These are phyloP conservation scores for Litchi chinensis DNA, from an alignment of 345 rosid species.

Conservation along the genomic window DNA sequence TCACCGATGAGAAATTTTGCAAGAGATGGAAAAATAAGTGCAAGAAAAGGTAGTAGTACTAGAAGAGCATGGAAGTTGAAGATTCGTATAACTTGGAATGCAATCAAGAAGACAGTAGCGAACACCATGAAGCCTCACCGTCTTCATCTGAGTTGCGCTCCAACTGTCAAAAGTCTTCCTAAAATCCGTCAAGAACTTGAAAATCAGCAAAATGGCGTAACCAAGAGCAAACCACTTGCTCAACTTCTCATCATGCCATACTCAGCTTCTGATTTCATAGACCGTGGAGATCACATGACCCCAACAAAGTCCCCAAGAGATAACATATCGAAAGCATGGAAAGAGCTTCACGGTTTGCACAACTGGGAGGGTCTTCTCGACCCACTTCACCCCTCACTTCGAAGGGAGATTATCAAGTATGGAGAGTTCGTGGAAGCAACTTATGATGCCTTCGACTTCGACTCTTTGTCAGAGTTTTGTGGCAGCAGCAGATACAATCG, in stretches of 20 bases:
- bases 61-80: constrained; percentile 44
- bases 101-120: constrained; percentile 33
- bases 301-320: constrained; percentile 60
- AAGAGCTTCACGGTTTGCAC: constrained; percentile 44
- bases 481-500: constrained; percentile 64
- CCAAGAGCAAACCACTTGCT: constrained; percentile 38
- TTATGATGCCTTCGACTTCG: constrained; percentile 64
- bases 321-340: constrained; percentile 50
- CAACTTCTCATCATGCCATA: constrained; percentile 44
- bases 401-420: constrained; percentile 58
- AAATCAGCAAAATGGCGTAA: constrained; percentile 13
- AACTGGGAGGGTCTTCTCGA: constrained; percentile 56
- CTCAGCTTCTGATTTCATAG: constrained; percentile 51
- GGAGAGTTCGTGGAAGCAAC: constrained; percentile 63
- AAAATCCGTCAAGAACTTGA: constrained; percentile 20
- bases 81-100: constrained; percentile 42
- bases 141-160: constrained; percentile 32
- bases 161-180: constrained; percentile 32
- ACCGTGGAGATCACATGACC: constrained; percentile 59
- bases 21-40: constrained; percentile 27
- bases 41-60: constrained; percentile 22
- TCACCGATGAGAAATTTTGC: constrained; percentile 27
- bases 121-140: constrained; percentile 21
- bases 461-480: constrained; percentile 59
- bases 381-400: constrained; percentile 56